Evolutionary conservation across 805 yeast species (phyloP).

Genomic region (Cyberlindnera mrakii): DNA sequence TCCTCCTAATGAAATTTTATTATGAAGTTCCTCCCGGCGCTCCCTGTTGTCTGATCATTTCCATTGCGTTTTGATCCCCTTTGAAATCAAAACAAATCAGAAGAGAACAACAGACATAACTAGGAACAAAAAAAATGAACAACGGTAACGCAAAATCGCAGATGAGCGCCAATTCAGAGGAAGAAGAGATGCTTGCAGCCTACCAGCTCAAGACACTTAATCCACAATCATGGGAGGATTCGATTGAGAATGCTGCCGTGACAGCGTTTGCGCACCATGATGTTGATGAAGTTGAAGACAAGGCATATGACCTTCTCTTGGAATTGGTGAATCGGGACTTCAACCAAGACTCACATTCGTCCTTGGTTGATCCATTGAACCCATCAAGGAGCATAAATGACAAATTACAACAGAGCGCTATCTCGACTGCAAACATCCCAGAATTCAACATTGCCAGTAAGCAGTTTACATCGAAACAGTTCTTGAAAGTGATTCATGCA

Average conservation of each 20-base stretch:
- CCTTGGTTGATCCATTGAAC: conserved; percentile 53
- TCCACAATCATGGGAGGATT: conserved; percentile 34
- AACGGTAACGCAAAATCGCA: not conserved
- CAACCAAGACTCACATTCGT: conserved; percentile 21
- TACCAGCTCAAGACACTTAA: conserved; percentile 39
- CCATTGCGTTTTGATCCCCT: too few species aligned
- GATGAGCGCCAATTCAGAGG: conserved; percentile 7
- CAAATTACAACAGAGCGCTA: not conserved
- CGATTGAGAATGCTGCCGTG: conserved; percentile 19
- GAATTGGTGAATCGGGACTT: conserved; percentile 22
- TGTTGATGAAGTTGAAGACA: conserved; percentile 7
- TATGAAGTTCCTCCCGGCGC: too few species aligned
- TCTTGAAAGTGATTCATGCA: conserved; percentile 48
- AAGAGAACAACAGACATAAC: too few species aligned
- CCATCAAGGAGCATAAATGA: conserved; percentile 36
- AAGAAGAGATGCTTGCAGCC: conserved; percentile 26
- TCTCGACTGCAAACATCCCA: conserved; percentile 25
- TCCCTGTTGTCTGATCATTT: too few species aligned
- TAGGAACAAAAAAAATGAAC: not conserved
- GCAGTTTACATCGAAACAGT: conserved; percentile 50
- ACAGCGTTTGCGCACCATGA: conserved; percentile 21
- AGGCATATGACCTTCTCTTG: conserved; percentile 10
- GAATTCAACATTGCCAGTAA: conserved; percentile 51
- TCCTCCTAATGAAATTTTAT: too few species aligned
- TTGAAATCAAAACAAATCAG: too few species aligned